A percentile compares a stretch with the other conserved stretches of the same genome.
phyloP scores from a whole-genome alignment of 768 basidiomycete genomes.

The Pulveroboletus sp. region DNA sequence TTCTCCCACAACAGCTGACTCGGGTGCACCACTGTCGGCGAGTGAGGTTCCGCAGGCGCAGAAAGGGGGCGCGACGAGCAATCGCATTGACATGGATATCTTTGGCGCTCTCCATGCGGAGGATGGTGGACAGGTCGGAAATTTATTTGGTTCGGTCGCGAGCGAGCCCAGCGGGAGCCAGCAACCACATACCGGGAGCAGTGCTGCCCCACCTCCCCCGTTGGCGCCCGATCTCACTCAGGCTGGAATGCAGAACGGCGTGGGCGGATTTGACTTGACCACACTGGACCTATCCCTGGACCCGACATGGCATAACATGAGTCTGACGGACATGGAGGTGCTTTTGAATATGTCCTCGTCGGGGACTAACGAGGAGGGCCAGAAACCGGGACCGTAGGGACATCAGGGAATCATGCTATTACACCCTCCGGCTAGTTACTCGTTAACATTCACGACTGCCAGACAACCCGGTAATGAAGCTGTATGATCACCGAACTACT shows the following conservation, averaged over 20 bases:
- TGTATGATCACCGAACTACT: neutral
- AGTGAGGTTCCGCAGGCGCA: conserved; percentile 13
- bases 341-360: conserved; percentile 42
- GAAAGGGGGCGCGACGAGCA: conserved; percentile 15
- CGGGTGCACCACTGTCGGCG: conserved; percentile 13
- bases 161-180: conserved; percentile 21
- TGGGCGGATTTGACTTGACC: conserved; percentile 45
- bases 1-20: conserved; percentile 38
- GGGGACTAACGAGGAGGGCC: conserved; percentile 20
- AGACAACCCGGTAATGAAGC: conserved; percentile 2
- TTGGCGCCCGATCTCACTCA: conserved; percentile 41
- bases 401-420: neutral
- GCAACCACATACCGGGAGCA: conserved; percentile 14
- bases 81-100: conserved; percentile 32
- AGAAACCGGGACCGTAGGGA: conserved; percentile 20
- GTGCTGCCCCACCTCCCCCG: conserved; percentile 34
- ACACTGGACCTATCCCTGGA: conserved; percentile 44
- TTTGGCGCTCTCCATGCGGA: conserved; percentile 32
- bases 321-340: conserved; percentile 50
- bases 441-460: neutral
- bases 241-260: conserved; percentile 16
- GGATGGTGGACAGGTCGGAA: conserved; percentile 12
- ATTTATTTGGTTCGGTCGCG: conserved; percentile 25
- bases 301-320: conserved; percentile 40
- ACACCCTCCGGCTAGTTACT: neutral